Percentiles rank a stretch among this genome's conserved stretches.
phyloP scores from a whole-genome alignment of 2,329 filamentous ascomycete species.

The Xylariaceae sp. region DNA sequence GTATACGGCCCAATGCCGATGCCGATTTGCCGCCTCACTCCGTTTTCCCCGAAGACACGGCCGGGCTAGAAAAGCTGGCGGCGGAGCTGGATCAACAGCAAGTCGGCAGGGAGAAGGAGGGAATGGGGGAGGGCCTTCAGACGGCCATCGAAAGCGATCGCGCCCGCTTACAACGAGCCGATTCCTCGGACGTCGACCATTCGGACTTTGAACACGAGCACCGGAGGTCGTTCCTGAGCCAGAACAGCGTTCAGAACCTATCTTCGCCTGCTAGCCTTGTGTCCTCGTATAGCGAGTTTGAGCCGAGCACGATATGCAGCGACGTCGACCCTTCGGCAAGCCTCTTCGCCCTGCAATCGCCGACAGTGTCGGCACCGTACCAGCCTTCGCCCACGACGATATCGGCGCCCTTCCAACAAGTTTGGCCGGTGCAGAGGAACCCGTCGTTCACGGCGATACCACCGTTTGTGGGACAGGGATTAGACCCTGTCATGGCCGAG shows the following conservation, averaged over 20 bases:
- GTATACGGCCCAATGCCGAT: conserved; percentile 58
- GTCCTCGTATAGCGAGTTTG: conserved; percentile 38
- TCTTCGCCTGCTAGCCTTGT: conserved; percentile 51
- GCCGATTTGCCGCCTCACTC: conserved; percentile 52
- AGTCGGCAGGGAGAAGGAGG: conserved; percentile 33
- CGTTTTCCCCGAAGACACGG: conserved; percentile 57
- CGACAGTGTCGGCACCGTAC: conserved; percentile 27
- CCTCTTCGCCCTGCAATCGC: conserved; percentile 28
- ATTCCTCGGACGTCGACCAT: conserved; percentile 50
- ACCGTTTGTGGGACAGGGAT: too few species aligned
- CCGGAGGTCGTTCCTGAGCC: conserved; percentile 41
- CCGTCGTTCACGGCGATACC: too few species aligned
- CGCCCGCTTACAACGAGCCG: conserved; percentile 42
- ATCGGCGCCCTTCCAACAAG: conserved; percentile 34
- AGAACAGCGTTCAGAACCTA: conserved; percentile 41
- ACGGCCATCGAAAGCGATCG: conserved; percentile 32
- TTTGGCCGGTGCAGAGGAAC: conserved; percentile 37
- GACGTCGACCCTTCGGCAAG: conserved; percentile 25
- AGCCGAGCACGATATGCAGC: conserved; percentile 27
- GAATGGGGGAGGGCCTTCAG: conserved; percentile 24
- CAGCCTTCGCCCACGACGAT: conserved; percentile 33
- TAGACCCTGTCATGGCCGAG: conserved; percentile 38
- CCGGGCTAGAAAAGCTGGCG: conserved; percentile 51
- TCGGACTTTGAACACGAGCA: conserved; percentile 53
- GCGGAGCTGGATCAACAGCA: conserved; percentile 48